Evolutionary conservation across 768 basidiomycete species (phyloP), one percentile per base, ranked within the genome.

Genomic region (Leucocoprinus birnbaumii): DNA sequence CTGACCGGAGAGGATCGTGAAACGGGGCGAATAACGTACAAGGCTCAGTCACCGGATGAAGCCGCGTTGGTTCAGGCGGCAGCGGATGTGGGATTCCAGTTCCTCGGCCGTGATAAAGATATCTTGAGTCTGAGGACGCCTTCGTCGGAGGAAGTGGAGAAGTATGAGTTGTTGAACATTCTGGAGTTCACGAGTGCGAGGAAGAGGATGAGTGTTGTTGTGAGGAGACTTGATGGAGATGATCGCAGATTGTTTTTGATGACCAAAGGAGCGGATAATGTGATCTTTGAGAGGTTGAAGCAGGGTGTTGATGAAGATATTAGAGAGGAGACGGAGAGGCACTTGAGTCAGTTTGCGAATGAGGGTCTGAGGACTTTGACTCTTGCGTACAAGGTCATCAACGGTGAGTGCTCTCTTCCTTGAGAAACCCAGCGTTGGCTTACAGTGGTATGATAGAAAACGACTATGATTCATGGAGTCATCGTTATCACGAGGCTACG

Each of bases 21-120:
- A 37, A 90, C 87, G 1, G 86, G 88, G 37, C 78, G 76, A 18
- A 84, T 96, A 44, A 80, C 87, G 62, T 98, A 97, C 79, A 97
- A 95, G 72, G 93, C 96, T 1, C 96, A 98, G 68, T 90, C 87
- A 0, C 96, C 96, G 8, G 96, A 98, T 64, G 96, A 98, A 74
- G 89, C 94, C n/a, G 96, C 96, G 4, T 80, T 98, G 37, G 96
- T 98, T 2, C 94, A 95, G 65, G 93, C 95, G 27, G 95, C 96
- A 2, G 94, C 96, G 19, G 95, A 98, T 66, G 84, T 90, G 24
- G 96, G 96, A 0, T 98, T 89, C 69, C 80, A 93, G 54, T 98
- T 98, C 76, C 82, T 86, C 25, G 95, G 96, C 3, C 80, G 91
- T 54, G 94, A 98, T 60, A 83, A 80, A 59, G 93, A 96, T 63